These are phyloP conservation scores for Candida insectalens DNA, from an alignment of 805 yeast species.

Conservation along the genomic window DNA sequence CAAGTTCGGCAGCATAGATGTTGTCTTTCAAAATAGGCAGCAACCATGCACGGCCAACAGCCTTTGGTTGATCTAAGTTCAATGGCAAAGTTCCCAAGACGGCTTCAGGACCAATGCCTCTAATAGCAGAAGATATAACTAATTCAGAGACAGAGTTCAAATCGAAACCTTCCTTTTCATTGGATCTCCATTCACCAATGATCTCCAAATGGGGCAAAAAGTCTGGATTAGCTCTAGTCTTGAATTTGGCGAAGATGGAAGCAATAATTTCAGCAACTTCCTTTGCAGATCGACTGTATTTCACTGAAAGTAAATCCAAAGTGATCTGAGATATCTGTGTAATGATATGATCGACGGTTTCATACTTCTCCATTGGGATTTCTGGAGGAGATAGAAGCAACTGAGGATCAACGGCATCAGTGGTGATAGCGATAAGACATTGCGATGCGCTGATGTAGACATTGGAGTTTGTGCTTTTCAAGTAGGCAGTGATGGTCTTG, in stretches of 20 bases:
- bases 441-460: conserved; percentile 74
- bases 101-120: conserved; percentile 78
- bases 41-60: conserved; percentile 92
- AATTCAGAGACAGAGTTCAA: conserved; percentile 68
- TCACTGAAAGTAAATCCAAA: conserved; percentile 52
- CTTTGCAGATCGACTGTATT: conserved; percentile 65
- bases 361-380: conserved; percentile 41
- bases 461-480: conserved; percentile 53
- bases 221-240: conserved; percentile 61
- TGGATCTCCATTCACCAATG: conserved; percentile 81
- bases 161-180: conserved; percentile 60
- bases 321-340: conserved; percentile 42
- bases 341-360: conserved; percentile 45
- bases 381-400: conserved; percentile 43
- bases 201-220: conserved; percentile 55
- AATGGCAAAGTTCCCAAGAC: conserved; percentile 71
- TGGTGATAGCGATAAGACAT: conserved; percentile 72
- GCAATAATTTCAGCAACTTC: conserved; percentile 64
- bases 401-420: conserved; percentile 55
- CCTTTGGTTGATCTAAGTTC: conserved; percentile 52
- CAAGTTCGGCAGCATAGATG: conserved; percentile 59
- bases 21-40: conserved; percentile 86
- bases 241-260: conserved; percentile 51
- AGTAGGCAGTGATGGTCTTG: conserved; percentile 49
- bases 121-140: conserved; percentile 69